Percentiles rank a stretch among this genome's conserved stretches.
These are phyloP conservation scores for Penicillium nucicola DNA, from an alignment of 495 filamentous ascomycete species.

Conservation along the genomic window DNA sequence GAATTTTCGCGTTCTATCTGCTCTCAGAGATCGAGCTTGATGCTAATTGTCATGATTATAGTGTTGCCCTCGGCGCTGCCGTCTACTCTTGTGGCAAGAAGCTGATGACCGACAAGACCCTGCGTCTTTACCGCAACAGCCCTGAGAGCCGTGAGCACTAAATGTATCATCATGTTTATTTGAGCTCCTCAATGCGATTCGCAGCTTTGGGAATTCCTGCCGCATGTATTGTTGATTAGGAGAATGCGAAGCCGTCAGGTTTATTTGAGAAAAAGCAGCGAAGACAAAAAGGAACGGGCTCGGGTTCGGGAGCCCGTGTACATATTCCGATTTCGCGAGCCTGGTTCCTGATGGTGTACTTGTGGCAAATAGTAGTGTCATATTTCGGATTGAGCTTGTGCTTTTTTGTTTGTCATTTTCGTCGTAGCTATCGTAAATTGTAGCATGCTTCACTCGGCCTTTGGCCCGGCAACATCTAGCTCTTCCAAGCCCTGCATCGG, in stretches of 20 bases:
- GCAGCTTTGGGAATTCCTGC: slow-evolving; percentile 27
- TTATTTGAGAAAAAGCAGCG: slow-evolving; percentile 15
- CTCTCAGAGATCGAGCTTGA: not conserved
- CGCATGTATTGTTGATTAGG: slow-evolving; percentile 35
- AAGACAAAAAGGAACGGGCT: slow-evolving; percentile 23
- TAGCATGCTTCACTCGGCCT: slow-evolving; percentile 57
- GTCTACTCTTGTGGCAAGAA: slow-evolving; percentile 77
- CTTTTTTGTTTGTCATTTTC: slow-evolving; percentile 24
- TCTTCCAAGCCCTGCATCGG: slow-evolving; percentile 96
- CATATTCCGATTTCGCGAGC: slow-evolving; percentile 38
- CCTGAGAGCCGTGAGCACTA: slow-evolving; percentile 48
- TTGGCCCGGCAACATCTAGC: slow-evolving; percentile 89
- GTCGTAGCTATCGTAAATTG: slow-evolving; percentile 18
- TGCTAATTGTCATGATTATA: slow-evolving; percentile 34
- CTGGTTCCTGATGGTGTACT: slow-evolving; percentile 28
- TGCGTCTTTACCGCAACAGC: slow-evolving; percentile 65
- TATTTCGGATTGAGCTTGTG: not conserved
- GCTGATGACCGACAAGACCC: slow-evolving; percentile 83
- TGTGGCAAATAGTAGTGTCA: slow-evolving; percentile 30
- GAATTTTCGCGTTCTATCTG: slow-evolving; percentile 9
- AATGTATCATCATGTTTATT: slow-evolving; percentile 39
- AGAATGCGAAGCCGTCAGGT: slow-evolving; percentile 22
- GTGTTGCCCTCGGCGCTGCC: slow-evolving; percentile 68
- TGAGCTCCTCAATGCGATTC: slow-evolving; percentile 35
- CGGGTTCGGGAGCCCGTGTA: slow-evolving; percentile 33